Conservation (phyloP, 805 yeast species). For the Candida michaelii region DNA sequence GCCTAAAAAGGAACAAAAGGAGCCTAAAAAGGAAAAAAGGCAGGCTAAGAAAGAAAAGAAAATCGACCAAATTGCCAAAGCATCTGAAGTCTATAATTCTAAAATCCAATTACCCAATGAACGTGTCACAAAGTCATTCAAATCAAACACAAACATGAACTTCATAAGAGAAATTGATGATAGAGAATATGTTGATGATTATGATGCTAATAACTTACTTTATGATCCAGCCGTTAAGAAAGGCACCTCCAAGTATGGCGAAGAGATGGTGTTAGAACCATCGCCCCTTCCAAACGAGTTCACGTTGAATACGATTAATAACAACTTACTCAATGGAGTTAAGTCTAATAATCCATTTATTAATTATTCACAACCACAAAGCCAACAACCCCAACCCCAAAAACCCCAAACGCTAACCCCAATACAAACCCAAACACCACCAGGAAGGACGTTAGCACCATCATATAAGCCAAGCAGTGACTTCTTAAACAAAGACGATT, state of each 20-base stretch:
- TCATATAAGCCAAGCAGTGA: background rate
- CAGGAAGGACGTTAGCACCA: background rate
- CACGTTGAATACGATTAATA: background rate
- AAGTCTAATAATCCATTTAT: conserved; percentile 16
- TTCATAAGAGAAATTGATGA: conserved; percentile 32
- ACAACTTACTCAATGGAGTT: background rate
- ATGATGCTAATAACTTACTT: conserved; percentile 22
- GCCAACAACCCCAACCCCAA: background rate
- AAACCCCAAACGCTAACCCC: too few relatives aligned
- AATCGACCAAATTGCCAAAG: background rate
- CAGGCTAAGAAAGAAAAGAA: conserved; percentile 1
- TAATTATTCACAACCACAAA: conserved; percentile 9
- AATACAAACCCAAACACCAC: too few relatives aligned
- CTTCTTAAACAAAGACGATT: background rate
- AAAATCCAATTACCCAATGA: conserved; percentile 14
- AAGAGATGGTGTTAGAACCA: conserved; percentile 29
- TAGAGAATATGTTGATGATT: conserved; percentile 14
- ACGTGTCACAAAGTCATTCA: conserved; percentile 13
- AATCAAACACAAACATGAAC: conserved; percentile 20
- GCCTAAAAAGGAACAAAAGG: background rate
- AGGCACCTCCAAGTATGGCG: conserved; percentile 20
- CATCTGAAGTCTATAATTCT: conserved; percentile 10
- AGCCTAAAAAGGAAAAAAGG: conserved; percentile 1
- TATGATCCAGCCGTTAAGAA: conserved; percentile 26
- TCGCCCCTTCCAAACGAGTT: conserved; percentile 17